Base-by-base conservation (phyloP, 176 grass and related monocot genomes). In the Oryza meridionalis region DNA sequence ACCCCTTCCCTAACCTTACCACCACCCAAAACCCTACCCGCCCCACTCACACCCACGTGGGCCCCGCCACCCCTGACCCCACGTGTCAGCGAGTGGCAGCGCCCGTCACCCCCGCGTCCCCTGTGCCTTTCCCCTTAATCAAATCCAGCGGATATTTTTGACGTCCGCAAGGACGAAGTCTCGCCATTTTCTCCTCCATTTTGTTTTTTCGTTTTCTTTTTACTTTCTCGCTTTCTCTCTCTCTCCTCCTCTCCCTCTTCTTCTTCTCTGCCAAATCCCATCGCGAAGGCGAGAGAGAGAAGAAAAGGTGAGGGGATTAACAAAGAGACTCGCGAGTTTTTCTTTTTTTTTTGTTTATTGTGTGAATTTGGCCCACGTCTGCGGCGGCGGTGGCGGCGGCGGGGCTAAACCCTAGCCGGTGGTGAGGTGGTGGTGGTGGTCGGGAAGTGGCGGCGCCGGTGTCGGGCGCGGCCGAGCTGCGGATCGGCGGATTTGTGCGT, bases 101-200 rank as follows among this genome's bases (percentile, higher is more conserved):
- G 1, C 2, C 1, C 2, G 0, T 0, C 0, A 0, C 0, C 0
- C 0, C 0, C n/a, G 84, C 27, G 27, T 29, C 83, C 35, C 33
- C n/a, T 8, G 11, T 11, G 9, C 5, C 15, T 75, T 47, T 38
- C 70, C 70, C 32, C 79, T 92, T 88, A 95, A 95, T 87, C 73
- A 92, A 95, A 98, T 94, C 83, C 65, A 92, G 95, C 90, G 86
- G 91, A 95, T 83, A 50, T 50, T 83, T 92, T 93, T 98, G 96
- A 98, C 93, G 96, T 95, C 96, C 96, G 96, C 93, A 94, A 76
- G 93, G 91, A 90, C 91, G 73, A 78, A 86, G 84, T 75, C 83
- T 77, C 87, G 43, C 59, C 38, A 71, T 81, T 90, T 83, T 90
- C 79, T 67, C 45, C 17, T 43, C 19, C 12, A 12, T 16, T 47